A percentile compares a stretch with the other conserved stretches of the same genome.
phyloP scores from a whole-genome alignment of 2,329 filamentous ascomycete genomes.

The Hymenoscyphus occultus region DNA sequence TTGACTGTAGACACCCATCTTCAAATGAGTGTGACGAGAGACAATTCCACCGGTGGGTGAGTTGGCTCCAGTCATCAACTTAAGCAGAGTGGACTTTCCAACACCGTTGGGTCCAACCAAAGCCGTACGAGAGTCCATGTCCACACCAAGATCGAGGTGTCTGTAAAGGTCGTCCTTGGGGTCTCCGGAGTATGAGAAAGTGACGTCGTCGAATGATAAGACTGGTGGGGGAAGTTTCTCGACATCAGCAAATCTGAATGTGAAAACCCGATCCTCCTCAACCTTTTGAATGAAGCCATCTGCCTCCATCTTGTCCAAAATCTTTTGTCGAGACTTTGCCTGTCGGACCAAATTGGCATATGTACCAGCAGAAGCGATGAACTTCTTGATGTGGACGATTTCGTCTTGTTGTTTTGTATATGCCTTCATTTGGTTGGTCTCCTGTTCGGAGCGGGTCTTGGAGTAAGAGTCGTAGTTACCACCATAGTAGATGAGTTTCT shows the following conservation, averaged over 20 bases:
- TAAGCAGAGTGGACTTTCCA: constrained; percentile 93
- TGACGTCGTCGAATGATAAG: constrained; percentile 93
- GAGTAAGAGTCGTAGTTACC: constrained; percentile 99
- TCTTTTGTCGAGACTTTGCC: constrained; percentile 99
- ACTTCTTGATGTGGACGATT: constrained; percentile 99
- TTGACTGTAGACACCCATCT: constrained; percentile 96
- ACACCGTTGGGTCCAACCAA: constrained; percentile 99
- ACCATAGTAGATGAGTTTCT: constrained; percentile 93
- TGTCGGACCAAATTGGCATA: constrained; percentile 99
- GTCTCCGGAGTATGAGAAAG: constrained; percentile 95
- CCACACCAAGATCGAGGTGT: constrained; percentile 95
- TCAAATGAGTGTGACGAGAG: constrained; percentile 93
- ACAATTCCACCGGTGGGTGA: constrained; percentile 79
- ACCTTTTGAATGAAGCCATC: constrained; percentile 98
- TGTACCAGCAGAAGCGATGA: constrained; percentile 98
- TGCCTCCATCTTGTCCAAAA: constrained; percentile 99
- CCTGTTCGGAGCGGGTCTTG: constrained; percentile 92
- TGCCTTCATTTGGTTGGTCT: constrained; percentile 98
- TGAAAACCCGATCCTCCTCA: constrained; percentile 80
- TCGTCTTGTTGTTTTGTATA: constrained; percentile 99
- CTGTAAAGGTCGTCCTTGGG: constrained; percentile 90
- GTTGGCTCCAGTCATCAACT: constrained; percentile 94
- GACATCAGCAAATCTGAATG: constrained; percentile 96
- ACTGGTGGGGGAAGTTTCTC: constrained; percentile 99
- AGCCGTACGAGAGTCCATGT: constrained; percentile 98